Conservation (phyloP, 2,329 filamentous ascomycete species). For the Blumeriella jaapii region DNA sequence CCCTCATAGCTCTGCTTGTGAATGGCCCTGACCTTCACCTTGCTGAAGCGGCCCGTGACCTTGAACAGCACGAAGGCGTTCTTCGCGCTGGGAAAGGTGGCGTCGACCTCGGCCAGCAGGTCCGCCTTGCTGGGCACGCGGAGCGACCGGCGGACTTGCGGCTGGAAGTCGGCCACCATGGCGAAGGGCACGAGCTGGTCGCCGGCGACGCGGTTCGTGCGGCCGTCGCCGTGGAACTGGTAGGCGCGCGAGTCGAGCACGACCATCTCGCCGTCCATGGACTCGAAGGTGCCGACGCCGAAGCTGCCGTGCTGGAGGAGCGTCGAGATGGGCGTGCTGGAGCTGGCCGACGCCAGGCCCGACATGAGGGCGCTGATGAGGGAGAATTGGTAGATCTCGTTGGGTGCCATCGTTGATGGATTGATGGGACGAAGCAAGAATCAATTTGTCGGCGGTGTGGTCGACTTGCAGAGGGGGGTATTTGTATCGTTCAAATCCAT, state of each 20-base stretch:
- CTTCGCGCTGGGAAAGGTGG: constrained; percentile 14
- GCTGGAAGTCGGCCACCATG: constrained; percentile 25
- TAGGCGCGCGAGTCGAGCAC: constrained; percentile 32
- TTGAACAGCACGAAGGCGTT: constrained; percentile 26
- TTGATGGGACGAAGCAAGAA: background rate
- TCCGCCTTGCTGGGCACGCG: constrained; percentile 17
- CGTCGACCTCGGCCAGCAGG: constrained; percentile 2
- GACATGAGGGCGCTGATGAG: constrained; percentile 34
- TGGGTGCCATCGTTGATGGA: background rate
- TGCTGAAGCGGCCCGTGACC: constrained; percentile 20
- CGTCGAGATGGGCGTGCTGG: constrained; percentile 35
- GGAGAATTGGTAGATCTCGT: constrained; percentile 31
- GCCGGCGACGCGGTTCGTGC: constrained; percentile 24
- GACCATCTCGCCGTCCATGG: constrained; percentile 34
- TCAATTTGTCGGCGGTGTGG: no score
- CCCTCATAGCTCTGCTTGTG: constrained; percentile 24
- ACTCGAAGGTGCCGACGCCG: constrained; percentile 36
- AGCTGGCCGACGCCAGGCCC: constrained; percentile 30
- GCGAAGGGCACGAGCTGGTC: constrained; percentile 31
- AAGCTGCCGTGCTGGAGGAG: constrained; percentile 36
- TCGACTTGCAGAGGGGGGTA: no score
- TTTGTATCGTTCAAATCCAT: background rate
- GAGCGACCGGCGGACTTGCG: constrained; percentile 18
- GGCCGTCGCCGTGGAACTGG: constrained; percentile 30
- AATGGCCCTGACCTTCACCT: constrained; percentile 23